Evolutionary conservation across 2,329 filamentous ascomycete genomes (phyloP).

Genomic region (Xylaria sp.): DNA sequence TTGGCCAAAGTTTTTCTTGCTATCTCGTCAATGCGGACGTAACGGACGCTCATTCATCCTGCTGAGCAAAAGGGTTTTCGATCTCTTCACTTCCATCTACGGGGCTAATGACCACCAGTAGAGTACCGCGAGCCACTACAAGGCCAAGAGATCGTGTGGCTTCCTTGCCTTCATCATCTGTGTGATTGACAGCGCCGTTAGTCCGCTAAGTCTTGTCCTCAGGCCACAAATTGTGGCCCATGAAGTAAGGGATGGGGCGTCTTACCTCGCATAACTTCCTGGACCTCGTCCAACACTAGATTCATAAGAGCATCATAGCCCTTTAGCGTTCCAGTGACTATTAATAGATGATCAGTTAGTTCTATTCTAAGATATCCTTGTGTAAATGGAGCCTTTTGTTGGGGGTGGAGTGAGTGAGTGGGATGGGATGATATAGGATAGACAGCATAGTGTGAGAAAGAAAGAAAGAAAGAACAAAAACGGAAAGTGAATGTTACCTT

Average conservation of each 20-base stretch:
- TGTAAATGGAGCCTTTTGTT: background rate
- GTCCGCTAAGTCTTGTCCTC: background rate
- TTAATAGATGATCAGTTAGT: slow-evolving; percentile 3
- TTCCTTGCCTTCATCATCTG: slow-evolving; percentile 91
- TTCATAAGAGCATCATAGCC: slow-evolving; percentile 99
- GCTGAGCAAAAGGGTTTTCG: slow-evolving; percentile 81
- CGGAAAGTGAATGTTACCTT: slow-evolving; percentile 54
- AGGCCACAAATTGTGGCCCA: background rate
- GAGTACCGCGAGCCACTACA: slow-evolving; percentile 83
- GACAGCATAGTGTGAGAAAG: background rate
- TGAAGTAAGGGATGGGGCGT: slow-evolving; percentile 27
- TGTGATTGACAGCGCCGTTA: background rate
- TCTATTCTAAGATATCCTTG: background rate
- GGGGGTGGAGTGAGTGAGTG: background rate
- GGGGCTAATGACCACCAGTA: slow-evolving; percentile 88
- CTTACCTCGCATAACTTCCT: slow-evolving; percentile 79
- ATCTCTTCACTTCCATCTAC: slow-evolving; percentile 95
- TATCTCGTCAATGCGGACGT: background rate
- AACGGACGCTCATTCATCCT: slow-evolving; percentile 46
- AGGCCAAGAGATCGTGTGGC: slow-evolving; percentile 75
- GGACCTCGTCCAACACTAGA: slow-evolving; percentile 87
- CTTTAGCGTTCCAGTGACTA: slow-evolving; percentile 84
- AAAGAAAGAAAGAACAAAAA: background rate
- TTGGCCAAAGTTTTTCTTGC: background rate
- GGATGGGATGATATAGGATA: background rate